Base-by-base conservation (phyloP, 2,329 filamentous ascomycete genomes). In the Aureobasidium mangrovei region DNA sequence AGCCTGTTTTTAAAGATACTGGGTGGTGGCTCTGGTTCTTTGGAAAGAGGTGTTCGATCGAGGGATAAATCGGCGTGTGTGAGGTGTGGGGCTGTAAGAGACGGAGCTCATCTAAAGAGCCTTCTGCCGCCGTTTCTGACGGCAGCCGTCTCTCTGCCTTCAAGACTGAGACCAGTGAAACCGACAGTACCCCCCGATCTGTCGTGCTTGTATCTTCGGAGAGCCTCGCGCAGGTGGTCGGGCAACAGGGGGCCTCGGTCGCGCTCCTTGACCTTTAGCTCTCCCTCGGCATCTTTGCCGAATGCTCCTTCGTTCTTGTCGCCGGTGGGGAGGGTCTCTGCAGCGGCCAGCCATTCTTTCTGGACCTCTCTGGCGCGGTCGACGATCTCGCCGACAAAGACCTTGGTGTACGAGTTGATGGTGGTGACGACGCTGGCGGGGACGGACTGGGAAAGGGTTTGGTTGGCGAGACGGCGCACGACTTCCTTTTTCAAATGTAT, bases 391-490 rank as follows among this genome's bases (percentile, higher is more conserved):
- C 85, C 86, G 3, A 86, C 79, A 65, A 88, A 90, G 57, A 88
- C 77, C 69, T 91, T 91, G 45, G 84, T 82, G 24, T 88, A 85
- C 0, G 84, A 82, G 46, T 83, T 84, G 64, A 91, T 84, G n/a
- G 85, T 84, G 26, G 85, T 82, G 58, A 87, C 83, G 47, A 90
- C 84, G 61, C 81, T 85, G 24, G 80, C 76, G 0, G 85, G 85
- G 0, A 88, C 86, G 1, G 85, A 89, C 66, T 91, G 87, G 0
- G 85, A 88, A 7, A 90, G 83, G 1, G 86, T 88, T 56, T 86
- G 85, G 64, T 91, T 91, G 65, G 89, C 84, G 57, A 91, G 80
- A 78, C 83, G 78, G 64, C 86, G 80, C 55, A 90, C 83, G 18
- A 84, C 82, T 5, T 82, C 77, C 60, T 85, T 83, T 26, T 81